phyloP scores from a whole-genome alignment of 106 monocot genomes.

The Acanthochlamys bracteata region DNA sequence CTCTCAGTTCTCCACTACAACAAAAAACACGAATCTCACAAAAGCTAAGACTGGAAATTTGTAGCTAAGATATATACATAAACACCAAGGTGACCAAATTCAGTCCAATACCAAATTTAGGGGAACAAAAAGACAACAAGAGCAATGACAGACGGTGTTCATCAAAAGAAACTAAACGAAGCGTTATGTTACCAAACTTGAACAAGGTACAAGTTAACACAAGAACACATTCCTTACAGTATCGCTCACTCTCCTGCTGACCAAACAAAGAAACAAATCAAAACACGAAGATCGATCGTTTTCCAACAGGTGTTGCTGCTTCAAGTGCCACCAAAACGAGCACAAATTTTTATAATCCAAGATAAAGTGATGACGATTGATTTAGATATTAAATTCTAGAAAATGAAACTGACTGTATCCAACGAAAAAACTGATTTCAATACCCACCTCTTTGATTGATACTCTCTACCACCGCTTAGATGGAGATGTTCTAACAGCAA shows the following conservation, averaged over 20 bases:
- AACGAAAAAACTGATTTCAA: background rate
- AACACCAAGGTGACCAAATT: no score
- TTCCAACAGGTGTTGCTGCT: background rate
- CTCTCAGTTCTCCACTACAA: background rate
- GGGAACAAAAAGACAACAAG: no score
- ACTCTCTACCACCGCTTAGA: background rate
- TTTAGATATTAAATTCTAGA: background rate
- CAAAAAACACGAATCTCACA: no score
- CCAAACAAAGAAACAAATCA: background rate
- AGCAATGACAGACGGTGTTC: background rate
- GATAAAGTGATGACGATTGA: background rate
- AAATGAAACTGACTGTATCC: background rate
- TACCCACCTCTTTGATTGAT: background rate
- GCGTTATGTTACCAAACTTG: background rate
- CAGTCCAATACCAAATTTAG: no score
- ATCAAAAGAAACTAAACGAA: background rate
- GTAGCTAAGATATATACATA: no score
- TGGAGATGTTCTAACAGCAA: background rate
- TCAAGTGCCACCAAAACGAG: slow-evolving; percentile 1
- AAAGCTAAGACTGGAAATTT: no score
- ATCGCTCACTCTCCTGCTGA: no score
- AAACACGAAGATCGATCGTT: background rate
- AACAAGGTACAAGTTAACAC: background rate
- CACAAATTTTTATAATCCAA: background rate
- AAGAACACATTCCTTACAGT: background rate